These are phyloP conservation scores for Ceratocystis eucalypticola DNA, from an alignment of 2,329 filamentous ascomycete species.

Conservation along the genomic window DNA sequence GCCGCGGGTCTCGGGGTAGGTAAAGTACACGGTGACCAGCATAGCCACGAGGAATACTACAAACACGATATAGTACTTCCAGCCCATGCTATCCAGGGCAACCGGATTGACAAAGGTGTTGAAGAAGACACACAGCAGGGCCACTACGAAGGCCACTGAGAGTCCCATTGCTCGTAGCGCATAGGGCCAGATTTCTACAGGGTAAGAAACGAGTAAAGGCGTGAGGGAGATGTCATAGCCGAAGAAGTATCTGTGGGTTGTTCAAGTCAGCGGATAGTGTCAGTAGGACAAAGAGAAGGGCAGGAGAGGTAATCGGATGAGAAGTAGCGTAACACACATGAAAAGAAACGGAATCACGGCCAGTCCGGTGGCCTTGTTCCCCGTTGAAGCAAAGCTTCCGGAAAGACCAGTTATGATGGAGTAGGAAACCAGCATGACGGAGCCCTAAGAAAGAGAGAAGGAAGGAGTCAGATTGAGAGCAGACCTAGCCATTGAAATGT, in stretches of 20 bases:
- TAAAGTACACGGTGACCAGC: slow-evolving; percentile 51
- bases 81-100: slow-evolving; percentile 29
- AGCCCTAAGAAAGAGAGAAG: slow-evolving; percentile 24
- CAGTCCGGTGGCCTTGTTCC: slow-evolving; percentile 27
- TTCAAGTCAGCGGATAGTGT: not conserved
- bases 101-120: slow-evolving; percentile 35
- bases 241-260: slow-evolving; percentile 16
- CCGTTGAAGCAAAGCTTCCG: slow-evolving; percentile 29
- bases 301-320: not conserved
- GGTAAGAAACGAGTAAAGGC: slow-evolving; percentile 33
- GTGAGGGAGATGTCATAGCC: slow-evolving; percentile 24
- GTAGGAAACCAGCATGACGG: slow-evolving; percentile 37
- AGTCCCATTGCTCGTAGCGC: slow-evolving; percentile 44
- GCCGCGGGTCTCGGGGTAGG: slow-evolving; percentile 71
- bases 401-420: slow-evolving; percentile 36
- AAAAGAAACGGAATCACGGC: slow-evolving; percentile 46
- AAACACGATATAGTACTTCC: slow-evolving; percentile 34
- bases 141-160: slow-evolving; percentile 43
- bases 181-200: slow-evolving; percentile 48
- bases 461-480: slow-evolving; percentile 21
- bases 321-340: slow-evolving; percentile 29
- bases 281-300: not conserved
- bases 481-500: not conserved
- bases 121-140: slow-evolving; percentile 31
- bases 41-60: slow-evolving; percentile 33